These are phyloP conservation scores for Xylaria venustula DNA, from an alignment of 495 filamentous ascomycete species.

Conservation along the genomic window DNA sequence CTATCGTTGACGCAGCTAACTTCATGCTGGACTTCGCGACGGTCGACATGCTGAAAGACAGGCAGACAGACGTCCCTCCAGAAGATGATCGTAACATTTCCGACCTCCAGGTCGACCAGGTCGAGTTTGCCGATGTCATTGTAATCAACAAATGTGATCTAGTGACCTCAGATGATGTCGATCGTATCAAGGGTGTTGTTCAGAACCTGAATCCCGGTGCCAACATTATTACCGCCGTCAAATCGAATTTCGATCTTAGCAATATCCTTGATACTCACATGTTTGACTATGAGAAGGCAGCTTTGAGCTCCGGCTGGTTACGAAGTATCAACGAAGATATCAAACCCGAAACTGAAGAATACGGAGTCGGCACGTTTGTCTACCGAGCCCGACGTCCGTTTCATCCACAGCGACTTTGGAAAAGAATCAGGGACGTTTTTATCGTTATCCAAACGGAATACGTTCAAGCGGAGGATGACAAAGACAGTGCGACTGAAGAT, in stretches of 20 bases:
- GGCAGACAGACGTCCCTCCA: constrained; percentile 37
- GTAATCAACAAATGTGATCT: constrained; percentile 53
- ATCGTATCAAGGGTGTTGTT: constrained; percentile 44
- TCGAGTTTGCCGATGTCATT: constrained; percentile 62
- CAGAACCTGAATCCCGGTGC: constrained; percentile 51
- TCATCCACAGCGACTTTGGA: constrained; percentile 48
- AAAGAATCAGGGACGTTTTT: constrained; percentile 54
- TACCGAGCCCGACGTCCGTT: constrained; percentile 54
- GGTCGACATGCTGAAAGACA: constrained; percentile 53
- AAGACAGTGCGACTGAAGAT: constrained; percentile 17
- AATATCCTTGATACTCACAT: constrained; percentile 51
- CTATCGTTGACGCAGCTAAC: constrained; percentile 59
- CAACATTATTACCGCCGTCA: constrained; percentile 47
- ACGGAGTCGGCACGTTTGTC: constrained; percentile 57
- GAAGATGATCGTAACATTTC: constrained; percentile 62
- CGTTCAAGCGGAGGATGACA: constrained; percentile 23
- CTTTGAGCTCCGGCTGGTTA: constrained; percentile 25
- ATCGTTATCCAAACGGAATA: constrained; percentile 46
- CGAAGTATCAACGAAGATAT: constrained; percentile 30
- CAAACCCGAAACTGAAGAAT: constrained; percentile 58
- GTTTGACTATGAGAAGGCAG: constrained; percentile 34
- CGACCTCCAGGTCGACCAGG: constrained; percentile 61
- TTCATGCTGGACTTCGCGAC: constrained; percentile 58
- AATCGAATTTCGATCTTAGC: constrained; percentile 46
- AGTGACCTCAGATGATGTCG: constrained; percentile 34